Evolutionary conservation across 139 green algal species (phyloP).

Genomic region (Mychonastes homosphaera): DNA sequence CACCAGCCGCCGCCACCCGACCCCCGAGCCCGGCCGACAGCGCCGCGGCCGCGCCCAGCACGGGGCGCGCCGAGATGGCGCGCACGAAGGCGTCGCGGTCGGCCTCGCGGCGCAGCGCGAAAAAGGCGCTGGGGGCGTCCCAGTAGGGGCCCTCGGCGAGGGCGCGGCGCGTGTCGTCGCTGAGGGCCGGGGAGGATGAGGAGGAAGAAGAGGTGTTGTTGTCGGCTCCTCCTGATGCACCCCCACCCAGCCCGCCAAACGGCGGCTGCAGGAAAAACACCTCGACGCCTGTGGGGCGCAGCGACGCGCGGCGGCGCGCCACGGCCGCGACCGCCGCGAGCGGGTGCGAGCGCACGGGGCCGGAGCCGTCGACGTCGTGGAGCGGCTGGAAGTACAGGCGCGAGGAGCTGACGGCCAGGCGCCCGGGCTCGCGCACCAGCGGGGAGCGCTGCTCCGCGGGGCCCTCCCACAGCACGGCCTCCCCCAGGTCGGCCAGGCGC

Average conservation of each 20-base stretch:
- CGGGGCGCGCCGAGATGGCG: too few relatives aligned
- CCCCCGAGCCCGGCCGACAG: too few relatives aligned
- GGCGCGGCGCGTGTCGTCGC: too few relatives aligned
- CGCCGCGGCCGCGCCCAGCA: too few relatives aligned
- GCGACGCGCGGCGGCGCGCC: constrained; percentile 47
- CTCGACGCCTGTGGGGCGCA: constrained; percentile 58
- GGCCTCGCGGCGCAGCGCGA: too few relatives aligned
- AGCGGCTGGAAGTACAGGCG: constrained; percentile 84
- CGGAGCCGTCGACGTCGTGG: constrained; percentile 50
- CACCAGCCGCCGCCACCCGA: background rate
- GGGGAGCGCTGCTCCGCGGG: constrained; percentile 37
- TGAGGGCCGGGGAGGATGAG: too few relatives aligned
- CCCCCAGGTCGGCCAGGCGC: constrained; percentile 58
- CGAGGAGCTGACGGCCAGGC: constrained; percentile 57
- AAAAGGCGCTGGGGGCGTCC: constrained; percentile 64
- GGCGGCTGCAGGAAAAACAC: constrained; percentile 51
- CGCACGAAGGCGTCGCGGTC: too few relatives aligned
- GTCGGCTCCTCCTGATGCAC: background rate
- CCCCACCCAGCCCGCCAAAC: background rate
- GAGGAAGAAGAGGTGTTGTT: too few relatives aligned
- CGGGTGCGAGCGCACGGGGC: constrained; percentile 46
- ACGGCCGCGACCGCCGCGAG: constrained; percentile 59
- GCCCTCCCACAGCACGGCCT: constrained; percentile 44
- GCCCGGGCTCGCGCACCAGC: constrained; percentile 53
- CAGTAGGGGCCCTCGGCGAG: constrained; percentile 29